These are phyloP conservation scores for Aspergillus wentii DNA, from an alignment of 495 filamentous ascomycete genomes.

Conservation along the genomic window DNA sequence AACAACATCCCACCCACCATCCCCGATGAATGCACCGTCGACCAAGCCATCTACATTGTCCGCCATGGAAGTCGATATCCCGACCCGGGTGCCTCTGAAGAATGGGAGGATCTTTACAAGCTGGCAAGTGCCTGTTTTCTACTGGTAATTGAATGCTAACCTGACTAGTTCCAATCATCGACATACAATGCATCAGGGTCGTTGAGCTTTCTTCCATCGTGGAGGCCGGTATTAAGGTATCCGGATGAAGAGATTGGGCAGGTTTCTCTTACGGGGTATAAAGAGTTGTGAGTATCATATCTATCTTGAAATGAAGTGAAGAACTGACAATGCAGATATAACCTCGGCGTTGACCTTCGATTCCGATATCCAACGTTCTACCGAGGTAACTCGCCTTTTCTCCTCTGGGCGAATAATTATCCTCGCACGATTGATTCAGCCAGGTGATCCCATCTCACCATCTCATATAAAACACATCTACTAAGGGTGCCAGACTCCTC, in stretches of 20 bases:
- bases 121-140: constrained; percentile 23
- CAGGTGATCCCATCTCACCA: constrained; percentile 10
- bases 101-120: constrained; percentile 43
- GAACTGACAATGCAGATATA: constrained; percentile 15
- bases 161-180: constrained; percentile 32
- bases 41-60: constrained; percentile 48
- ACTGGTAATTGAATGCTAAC: background rate
- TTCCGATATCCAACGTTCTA: constrained; percentile 52
- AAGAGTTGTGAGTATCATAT: constrained; percentile 36
- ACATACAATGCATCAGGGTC: constrained; percentile 36
- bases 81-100: constrained; percentile 47
- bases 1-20: constrained; percentile 42
- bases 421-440: constrained; percentile 48
- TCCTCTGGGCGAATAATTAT: constrained; percentile 56
- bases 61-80: constrained; percentile 56
- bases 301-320: constrained; percentile 16
- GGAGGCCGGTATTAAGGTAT: constrained; percentile 47
- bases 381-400: constrained; percentile 46
- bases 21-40: constrained; percentile 47
- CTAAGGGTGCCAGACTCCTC: constrained; percentile 42
- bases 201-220: constrained; percentile 45
- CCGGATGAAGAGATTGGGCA: constrained; percentile 44
- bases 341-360: constrained; percentile 9
- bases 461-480: background rate
- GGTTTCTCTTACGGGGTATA: constrained; percentile 50